These are phyloP conservation scores for Cystofilobasidium macerans DNA, from an alignment of 768 basidiomycete genomes.

Conservation along the genomic window DNA sequence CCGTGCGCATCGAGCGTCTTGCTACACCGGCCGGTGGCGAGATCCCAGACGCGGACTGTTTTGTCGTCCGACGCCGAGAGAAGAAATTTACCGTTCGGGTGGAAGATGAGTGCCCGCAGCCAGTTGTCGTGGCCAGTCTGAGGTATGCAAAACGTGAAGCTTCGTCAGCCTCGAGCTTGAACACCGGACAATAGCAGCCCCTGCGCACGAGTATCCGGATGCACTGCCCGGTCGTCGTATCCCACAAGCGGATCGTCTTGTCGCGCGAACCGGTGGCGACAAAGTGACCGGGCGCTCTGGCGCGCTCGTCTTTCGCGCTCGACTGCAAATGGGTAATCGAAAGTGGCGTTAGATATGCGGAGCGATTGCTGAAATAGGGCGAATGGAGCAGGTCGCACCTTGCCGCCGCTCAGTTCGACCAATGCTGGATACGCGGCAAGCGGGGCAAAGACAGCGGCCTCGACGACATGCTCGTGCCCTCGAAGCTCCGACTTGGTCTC, in stretches of 20 bases:
- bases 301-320: conserved; percentile 38
- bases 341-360: no score
- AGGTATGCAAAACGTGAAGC: neutral
- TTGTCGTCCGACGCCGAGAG: conserved; percentile 89
- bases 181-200: neutral
- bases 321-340: no score
- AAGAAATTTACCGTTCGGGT: conserved; percentile 77
- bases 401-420: conserved; percentile 61
- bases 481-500: conserved; percentile 71
- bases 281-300: conserved; percentile 44
- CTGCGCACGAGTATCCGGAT: conserved; percentile 57
- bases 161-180: conserved; percentile 21
- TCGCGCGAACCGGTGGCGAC: conserved; percentile 77
- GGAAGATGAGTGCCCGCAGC: conserved; percentile 78
- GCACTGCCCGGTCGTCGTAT: conserved; percentile 67
- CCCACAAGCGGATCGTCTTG: conserved; percentile 87
- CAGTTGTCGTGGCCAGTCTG: conserved; percentile 61
- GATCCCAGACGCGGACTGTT: conserved; percentile 80
- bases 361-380: no score
- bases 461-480: conserved; percentile 78
- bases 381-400: conserved; percentile 42
- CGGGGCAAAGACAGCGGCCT: conserved; percentile 71
- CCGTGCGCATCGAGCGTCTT: conserved; percentile 80
- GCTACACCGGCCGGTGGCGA: conserved; percentile 69
- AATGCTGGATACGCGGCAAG: conserved; percentile 62